Base-by-base conservation (phyloP, 1,284 basidiomycete species). In the Spongispora temasekensis region DNA sequence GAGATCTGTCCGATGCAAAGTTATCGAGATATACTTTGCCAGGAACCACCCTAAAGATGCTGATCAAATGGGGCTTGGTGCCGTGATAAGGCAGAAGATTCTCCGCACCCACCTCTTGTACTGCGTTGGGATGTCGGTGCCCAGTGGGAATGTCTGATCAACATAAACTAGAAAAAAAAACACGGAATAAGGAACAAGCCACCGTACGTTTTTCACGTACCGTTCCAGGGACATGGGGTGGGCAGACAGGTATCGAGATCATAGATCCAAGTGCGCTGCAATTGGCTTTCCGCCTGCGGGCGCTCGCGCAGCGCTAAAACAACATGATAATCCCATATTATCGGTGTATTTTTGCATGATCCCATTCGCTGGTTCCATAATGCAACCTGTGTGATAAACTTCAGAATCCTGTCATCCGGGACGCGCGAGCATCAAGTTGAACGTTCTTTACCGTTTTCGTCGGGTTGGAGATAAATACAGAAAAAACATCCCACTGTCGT, bases 311-410 rank as follows among this genome's bases (percentile, higher is more conserved):
- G 75, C 44, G 83, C 71, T 12, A 89, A 79, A 30, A 91, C 72
- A 65, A 89, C 88, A 68, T 92, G 90, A 71, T 92, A 91, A 70
- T 92, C 89, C 89, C 90, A 91, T 35, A 91, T 73, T 12, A 90
- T 83, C 34, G 76, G 71, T 65, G 63, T 58, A 53, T 73, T 65
- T 50, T 65, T 68, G 28, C 73, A 67, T 23, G 69, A 69, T 12
- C 78, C 77, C 27, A 75, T 75, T 64, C 80, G 83, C 70, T 91
- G 89, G 55, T 78, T 79, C 83, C 87, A 89, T 32, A 92, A 71
- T 23, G 86, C 84, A 28, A 88, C 83, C 88, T 89, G 66, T 61
- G 52, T 46, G 37, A 55, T 48, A 57, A 58, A 42, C 32, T 52
- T 69, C 6, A 63, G 59, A 58, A 46, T 31, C 19, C 4, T n/a